phyloP scores from a whole-genome alignment of 805 yeast genomes.

The Metschnikowia bowlesiae region DNA sequence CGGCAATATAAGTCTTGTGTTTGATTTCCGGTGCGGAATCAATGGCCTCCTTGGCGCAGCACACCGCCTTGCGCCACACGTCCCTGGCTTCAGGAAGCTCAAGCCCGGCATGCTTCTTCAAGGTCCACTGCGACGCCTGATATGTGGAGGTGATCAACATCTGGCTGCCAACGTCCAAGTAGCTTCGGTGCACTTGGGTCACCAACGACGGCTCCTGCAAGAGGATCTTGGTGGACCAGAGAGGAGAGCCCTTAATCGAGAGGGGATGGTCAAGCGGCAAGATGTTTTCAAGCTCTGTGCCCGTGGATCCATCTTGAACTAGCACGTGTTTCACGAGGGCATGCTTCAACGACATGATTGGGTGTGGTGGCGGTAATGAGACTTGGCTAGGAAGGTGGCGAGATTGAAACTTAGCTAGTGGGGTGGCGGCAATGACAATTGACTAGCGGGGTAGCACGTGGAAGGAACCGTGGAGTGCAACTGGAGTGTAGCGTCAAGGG shows the following conservation, averaged over 20 bases:
- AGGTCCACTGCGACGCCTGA: conserved; percentile 16
- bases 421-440: no score
- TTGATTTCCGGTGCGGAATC: neutral
- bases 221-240: conserved; percentile 19
- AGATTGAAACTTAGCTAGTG: no score
- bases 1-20: conserved; percentile 39
- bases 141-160: conserved; percentile 18
- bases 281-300: conserved; percentile 16
- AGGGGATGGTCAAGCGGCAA: conserved; percentile 16
- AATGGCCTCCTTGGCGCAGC: conserved; percentile 13
- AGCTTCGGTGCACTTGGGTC: conserved; percentile 14
- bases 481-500: no score
- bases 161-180: conserved; percentile 16
- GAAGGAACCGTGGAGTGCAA: no score
- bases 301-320: conserved; percentile 19
- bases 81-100: conserved; percentile 6
- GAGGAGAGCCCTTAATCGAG: conserved; percentile 17
- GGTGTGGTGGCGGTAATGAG: neutral
- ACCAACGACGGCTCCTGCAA: conserved; percentile 14
- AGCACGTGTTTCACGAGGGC: conserved; percentile 3
- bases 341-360: conserved; percentile 7
- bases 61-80: conserved; percentile 16
- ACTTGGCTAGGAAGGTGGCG: no score
- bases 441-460: no score
- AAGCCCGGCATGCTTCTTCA: conserved; percentile 12